A percentile compares a stretch with the other conserved stretches of the same genome.
phyloP scores from a whole-genome alignment of 257 asterid genomes.

The Gentiana macrophylla region DNA sequence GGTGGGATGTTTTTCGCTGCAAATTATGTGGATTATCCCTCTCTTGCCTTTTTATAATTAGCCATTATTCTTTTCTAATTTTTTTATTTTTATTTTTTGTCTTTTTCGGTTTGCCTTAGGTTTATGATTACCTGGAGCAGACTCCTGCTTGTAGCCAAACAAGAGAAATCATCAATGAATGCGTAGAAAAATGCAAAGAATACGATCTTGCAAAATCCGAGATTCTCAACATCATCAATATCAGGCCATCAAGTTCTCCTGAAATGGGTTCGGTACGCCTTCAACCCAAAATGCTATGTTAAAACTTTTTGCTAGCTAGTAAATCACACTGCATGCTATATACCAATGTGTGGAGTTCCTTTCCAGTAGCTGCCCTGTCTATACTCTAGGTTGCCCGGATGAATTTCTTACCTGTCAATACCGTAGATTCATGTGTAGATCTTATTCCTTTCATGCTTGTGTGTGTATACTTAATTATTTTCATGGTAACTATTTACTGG shows the following conservation, averaged over 20 bases:
- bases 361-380: background rate
- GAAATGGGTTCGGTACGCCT: slow-evolving; percentile 51
- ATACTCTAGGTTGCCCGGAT: no score
- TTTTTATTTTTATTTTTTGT: background rate
- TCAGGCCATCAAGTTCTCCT: slow-evolving; percentile 44
- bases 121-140: slow-evolving; percentile 59
- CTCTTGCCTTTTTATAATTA: background rate
- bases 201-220: slow-evolving; percentile 59
- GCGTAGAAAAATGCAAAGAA: slow-evolving; percentile 34
- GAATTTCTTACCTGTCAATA: background rate
- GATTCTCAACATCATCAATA: slow-evolving; percentile 53
- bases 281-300: background rate
- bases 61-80: background rate
- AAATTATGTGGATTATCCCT: background rate
- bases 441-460: background rate
- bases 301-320: background rate
- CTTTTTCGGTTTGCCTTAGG: slow-evolving; percentile 26
- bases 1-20: slow-evolving; percentile 22
- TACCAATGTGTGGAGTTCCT: background rate
- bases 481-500: no score
- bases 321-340: background rate
- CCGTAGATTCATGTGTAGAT: no score
- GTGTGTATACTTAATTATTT: background rate
- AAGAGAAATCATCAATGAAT: slow-evolving; percentile 28
- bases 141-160: slow-evolving; percentile 60